Evolutionary conservation across 2,329 filamentous ascomycete genomes (phyloP).

Genomic region (Trichocomaceae sp.): DNA sequence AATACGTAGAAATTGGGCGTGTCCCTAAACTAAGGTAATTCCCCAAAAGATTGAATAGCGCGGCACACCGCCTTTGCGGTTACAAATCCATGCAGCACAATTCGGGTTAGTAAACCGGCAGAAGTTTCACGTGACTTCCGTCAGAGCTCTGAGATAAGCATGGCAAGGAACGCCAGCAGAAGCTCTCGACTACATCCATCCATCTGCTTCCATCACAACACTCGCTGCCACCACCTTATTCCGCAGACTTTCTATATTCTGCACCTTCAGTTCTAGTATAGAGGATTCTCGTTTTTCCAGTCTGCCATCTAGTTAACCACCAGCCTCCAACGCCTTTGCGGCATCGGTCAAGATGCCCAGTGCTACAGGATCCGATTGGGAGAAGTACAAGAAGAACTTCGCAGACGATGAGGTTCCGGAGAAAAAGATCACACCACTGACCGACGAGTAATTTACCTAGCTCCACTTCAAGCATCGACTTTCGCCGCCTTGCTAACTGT

Average conservation of each 20-base stretch:
- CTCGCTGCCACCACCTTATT: background rate
- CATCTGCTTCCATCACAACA: conserved; percentile 16
- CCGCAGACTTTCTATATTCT: background rate
- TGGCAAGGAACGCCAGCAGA: background rate
- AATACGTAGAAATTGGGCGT: too few species aligned
- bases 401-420: conserved; percentile 95
- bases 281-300: background rate
- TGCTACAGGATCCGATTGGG: conserved; percentile 90
- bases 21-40: too few species aligned
- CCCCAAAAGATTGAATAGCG: too few species aligned
- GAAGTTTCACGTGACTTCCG: too few species aligned
- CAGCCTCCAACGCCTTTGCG: conserved; percentile 14
- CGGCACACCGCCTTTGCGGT: too few species aligned
- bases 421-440: conserved; percentile 98
- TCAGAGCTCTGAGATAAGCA: too few species aligned
- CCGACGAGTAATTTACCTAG: conserved; percentile 70
- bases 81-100: too few species aligned
- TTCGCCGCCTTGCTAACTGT: background rate
- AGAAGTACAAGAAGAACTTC: conserved; percentile 97
- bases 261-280: background rate
- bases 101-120: too few species aligned
- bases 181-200: conserved; percentile 15
- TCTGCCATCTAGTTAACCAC: background rate
- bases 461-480: background rate
- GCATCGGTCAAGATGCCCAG: conserved; percentile 64